Base-by-base conservation (phyloP, 306 rosid genomes). In the Citrullus mucosospermus region DNA sequence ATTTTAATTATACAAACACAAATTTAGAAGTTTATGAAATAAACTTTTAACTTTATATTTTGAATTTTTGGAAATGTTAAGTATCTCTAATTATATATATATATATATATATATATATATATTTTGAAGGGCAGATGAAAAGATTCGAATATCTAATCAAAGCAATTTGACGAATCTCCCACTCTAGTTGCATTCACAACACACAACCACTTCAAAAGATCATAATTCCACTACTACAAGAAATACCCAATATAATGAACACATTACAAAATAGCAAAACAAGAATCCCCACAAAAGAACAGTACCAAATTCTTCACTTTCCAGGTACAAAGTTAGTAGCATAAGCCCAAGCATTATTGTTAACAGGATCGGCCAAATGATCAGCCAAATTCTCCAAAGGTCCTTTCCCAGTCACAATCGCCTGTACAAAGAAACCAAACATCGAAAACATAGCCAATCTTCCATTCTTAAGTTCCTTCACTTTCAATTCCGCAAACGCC, bases 381-480 rank as follows among this genome's bases (percentile, higher is more conserved):
- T 78, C 82, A 0, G 70, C 79, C 16, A 82, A 28, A 41, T 83
- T 83, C 57, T 83, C 85, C 15, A 79, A 56, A 5, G 85, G 85
- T 1, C 85, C 82, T 54, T 79, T 83, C 39, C 85, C 82, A 0
- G 85, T 83, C 0, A 79, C 83, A 8, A 83, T 79, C 8, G 85
- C 85, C 46, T 83, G 85, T 0, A 79, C 80, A 0, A 79, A 83
- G 46, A 83, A 83, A 8, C 85, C 85, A 32, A 83, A 79, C 83
- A 79, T 83, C 9, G 80, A 83, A 18, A 79, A 83, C 82, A 79
- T 83, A 4, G 80, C 82, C 59, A 83, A 30, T 75, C 82, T 60
- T 5, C 80, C 85, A 9, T 83, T 83, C 41, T 83, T 83, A 1
- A 83, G 72, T 77, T 79, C 85, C 57, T 83, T 83, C 58, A 83